These are phyloP conservation scores for Lipomyces yarrowii DNA, from an alignment of 1,139 yeast species.

Conservation along the genomic window DNA sequence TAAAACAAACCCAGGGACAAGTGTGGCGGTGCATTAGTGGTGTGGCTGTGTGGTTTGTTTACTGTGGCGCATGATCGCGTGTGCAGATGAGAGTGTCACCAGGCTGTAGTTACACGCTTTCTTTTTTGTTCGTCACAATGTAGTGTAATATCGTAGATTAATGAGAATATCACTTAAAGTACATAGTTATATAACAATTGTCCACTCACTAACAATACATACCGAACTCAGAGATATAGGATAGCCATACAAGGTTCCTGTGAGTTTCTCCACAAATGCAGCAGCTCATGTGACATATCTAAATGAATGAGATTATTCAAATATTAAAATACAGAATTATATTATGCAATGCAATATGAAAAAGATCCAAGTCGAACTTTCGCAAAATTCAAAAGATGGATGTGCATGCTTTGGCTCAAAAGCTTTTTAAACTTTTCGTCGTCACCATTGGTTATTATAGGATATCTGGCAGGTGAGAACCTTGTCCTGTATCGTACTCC, in stretches of 20 bases:
- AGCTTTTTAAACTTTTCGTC: neutral
- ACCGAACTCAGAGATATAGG: neutral
- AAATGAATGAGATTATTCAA: neutral
- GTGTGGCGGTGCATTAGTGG: neutral
- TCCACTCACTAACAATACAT: neutral
- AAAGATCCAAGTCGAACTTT: neutral
- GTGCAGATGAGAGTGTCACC: neutral
- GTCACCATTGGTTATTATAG: neutral
- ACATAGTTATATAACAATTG: neutral
- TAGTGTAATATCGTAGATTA: neutral
- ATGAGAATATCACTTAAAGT: neutral
- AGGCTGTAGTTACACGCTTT: neutral
- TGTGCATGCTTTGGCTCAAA: neutral
- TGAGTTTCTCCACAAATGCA: neutral
- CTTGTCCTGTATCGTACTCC: neutral
- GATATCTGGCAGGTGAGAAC: neutral
- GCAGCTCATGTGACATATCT: neutral
- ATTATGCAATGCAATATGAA: neutral
- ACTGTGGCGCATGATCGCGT: conserved; percentile 1
- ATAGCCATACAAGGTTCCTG: neutral
- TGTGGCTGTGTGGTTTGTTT: neutral
- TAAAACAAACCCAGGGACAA: neutral
- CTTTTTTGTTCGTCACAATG: neutral
- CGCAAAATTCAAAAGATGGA: neutral
- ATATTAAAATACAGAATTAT: too few relatives aligned